Base-by-base conservation (phyloP, 1,139 yeast species). In the Spathaspora sp. region DNA sequence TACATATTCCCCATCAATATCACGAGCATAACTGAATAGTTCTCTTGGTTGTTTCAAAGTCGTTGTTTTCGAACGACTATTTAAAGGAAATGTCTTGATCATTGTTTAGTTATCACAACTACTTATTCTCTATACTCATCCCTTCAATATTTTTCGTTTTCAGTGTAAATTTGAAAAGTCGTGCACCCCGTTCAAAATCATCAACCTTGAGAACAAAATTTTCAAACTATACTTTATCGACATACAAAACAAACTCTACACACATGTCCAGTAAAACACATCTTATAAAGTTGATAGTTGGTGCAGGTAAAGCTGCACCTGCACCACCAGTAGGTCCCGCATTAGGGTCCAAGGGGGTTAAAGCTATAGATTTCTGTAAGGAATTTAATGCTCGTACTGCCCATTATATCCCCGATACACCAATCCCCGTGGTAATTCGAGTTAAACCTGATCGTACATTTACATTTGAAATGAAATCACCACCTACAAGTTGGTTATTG, bases 311-410 rank as follows among this genome's bases (percentile, higher is more conserved):
- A 64, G 99, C 99, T 0, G 95, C 98, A 0, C 99, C 99, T 38
- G 86, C 97, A 1, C 99, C 99, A 31, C 99, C 99, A 6, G 98
- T 93, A 18, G 99, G 99, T 54, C 99, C 99, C 36, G 99, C 99
- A 0, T 75, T 93, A 47, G 99, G 99, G 55, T 93, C 99, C 50
- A 91, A 93, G 65, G 99, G 99, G 73, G 96, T 93, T 47, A 95
- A 95, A 66, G 98, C 99, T 53, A 95, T 93, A 60, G 99, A 95
- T 66, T 93, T 93, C 62, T 93, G 99, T 74, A 95, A 93, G 68
- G 98, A 93, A 66, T 95, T 95, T 74, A 93, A 95, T 65, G 99
- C 99, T 39, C 83, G 97, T 67, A 90, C 98, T 11, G 96, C 97
- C 13, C 83, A 84, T 57, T 84, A 80, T 60, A 79, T 79, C 48